A percentile compares a stretch with the other conserved stretches of the same genome.
Evolutionary conservation across 169 alveolate genomes (phyloP).

Genomic region (Cyclospora cayetanensis): DNA sequence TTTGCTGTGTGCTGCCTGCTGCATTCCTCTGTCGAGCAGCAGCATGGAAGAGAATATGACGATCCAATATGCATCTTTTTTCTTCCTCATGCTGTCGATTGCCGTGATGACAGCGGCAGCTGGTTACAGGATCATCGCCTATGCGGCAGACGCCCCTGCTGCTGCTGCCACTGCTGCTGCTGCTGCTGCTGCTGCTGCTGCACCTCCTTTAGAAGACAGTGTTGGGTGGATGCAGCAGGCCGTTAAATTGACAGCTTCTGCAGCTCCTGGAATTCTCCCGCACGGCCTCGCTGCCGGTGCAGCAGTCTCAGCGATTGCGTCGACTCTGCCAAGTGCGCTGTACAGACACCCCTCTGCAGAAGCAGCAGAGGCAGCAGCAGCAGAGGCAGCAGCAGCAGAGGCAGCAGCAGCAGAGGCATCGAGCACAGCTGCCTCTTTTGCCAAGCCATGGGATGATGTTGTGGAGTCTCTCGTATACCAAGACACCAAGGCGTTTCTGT

Average conservation of each 20-base stretch:
- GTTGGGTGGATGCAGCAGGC: not conserved
- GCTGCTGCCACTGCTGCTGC: not conserved
- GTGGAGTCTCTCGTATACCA: no score
- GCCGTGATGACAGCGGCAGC: constrained; percentile 14
- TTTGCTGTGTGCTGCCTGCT: constrained; percentile 8
- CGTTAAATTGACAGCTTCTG: not conserved
- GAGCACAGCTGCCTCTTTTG: no score
- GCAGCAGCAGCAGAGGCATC: constrained; percentile 7
- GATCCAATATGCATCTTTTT: constrained; percentile 22
- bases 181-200: constrained; percentile 1
- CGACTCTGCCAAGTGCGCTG: not conserved
- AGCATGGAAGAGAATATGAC: constrained; percentile 61
- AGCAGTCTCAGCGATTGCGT: not conserved
- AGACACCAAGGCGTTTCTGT: no score
- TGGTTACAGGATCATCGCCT: not conserved
- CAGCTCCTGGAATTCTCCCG: not conserved
- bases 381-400: not conserved
- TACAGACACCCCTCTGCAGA: not conserved
- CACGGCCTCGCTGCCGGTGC: not conserved
- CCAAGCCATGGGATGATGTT: no score
- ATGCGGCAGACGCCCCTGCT: not conserved
- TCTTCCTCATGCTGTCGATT: constrained; percentile 11
- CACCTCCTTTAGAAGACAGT: not conserved
- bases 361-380: not conserved
- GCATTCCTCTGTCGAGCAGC: constrained; percentile 50